A percentile compares a stretch with the other conserved stretches of the same genome.
These are phyloP conservation scores for Diaporthe aspalathi DNA, from an alignment of 2,329 filamentous ascomycete genomes.

Conservation along the genomic window DNA sequence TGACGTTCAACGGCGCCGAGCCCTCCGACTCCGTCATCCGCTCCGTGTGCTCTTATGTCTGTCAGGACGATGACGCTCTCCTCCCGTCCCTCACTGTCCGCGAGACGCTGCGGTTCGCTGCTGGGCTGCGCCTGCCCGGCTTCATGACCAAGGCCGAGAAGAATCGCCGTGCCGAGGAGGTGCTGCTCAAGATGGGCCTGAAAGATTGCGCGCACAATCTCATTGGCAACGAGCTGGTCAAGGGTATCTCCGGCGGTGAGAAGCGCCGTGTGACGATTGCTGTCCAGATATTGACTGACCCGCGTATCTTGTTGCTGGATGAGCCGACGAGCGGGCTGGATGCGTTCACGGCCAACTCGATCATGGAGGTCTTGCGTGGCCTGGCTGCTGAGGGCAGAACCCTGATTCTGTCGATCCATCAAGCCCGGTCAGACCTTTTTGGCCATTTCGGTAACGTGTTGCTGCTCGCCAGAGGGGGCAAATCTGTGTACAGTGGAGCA, in stretches of 20 bases:
- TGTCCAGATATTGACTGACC: slow-evolving; percentile 81
- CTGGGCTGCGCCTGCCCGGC: slow-evolving; percentile 75
- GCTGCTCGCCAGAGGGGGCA: slow-evolving; percentile 76
- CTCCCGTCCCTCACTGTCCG: slow-evolving; percentile 80
- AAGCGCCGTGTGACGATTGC: slow-evolving; percentile 83
- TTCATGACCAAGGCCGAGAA: slow-evolving; percentile 79
- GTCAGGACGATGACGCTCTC: slow-evolving; percentile 81
- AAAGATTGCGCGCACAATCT: slow-evolving; percentile 83
- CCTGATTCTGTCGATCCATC: slow-evolving; percentile 81
- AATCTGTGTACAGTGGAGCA: slow-evolving; percentile 74
- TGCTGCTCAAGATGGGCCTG: slow-evolving; percentile 79
- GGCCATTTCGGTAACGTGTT: slow-evolving; percentile 77
- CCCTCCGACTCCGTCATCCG: slow-evolving; percentile 77
- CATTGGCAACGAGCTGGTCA: slow-evolving; percentile 77
- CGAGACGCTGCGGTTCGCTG: slow-evolving; percentile 78
- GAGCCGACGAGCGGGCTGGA: slow-evolving; percentile 83
- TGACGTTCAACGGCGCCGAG: slow-evolving; percentile 76
- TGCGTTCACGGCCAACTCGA: slow-evolving; percentile 81
- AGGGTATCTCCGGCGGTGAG: slow-evolving; percentile 84
- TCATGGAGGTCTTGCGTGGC: slow-evolving; percentile 78
- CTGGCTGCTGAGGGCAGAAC: slow-evolving; percentile 80
- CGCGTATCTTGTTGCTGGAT: slow-evolving; percentile 77
- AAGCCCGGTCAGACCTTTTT: slow-evolving; percentile 80
- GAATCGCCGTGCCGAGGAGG: slow-evolving; percentile 74
- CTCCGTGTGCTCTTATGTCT: slow-evolving; percentile 81